These are phyloP conservation scores for Zymoseptoria pseudotritici DNA, from an alignment of 2,329 filamentous ascomycete genomes.

Conservation along the genomic window DNA sequence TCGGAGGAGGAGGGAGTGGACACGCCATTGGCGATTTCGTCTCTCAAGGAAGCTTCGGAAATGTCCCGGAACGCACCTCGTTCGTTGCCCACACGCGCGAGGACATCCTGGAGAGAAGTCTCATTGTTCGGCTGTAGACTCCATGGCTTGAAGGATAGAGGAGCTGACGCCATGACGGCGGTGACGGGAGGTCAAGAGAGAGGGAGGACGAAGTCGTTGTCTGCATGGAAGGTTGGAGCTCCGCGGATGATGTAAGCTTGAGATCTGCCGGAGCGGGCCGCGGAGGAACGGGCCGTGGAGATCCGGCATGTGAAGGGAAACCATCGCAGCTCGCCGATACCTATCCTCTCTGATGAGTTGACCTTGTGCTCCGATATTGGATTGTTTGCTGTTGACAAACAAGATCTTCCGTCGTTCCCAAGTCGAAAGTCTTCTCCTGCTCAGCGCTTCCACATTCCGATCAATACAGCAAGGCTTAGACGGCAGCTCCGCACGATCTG, in stretches of 20 bases:
- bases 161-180: neutral
- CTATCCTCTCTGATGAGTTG: neutral
- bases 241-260: neutral
- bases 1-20: conserved; percentile 33
- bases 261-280: neutral
- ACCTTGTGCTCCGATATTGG: too few species aligned
- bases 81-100: conserved; percentile 69
- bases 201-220: conserved; percentile 34
- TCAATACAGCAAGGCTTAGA: too few species aligned
- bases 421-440: too few species aligned
- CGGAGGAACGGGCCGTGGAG: neutral
- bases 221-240: neutral
- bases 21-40: conserved; percentile 54
- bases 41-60: conserved; percentile 62
- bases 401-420: too few species aligned
- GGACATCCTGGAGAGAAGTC: conserved; percentile 63
- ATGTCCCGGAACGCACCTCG: conserved; percentile 76
- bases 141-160: conserved; percentile 53
- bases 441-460: too few species aligned
- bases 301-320: neutral
- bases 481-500: too few species aligned
- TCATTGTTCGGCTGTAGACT: conserved; percentile 49
- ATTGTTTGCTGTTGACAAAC: neutral
- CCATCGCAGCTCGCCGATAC: neutral
- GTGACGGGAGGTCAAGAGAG: neutral